Evolutionary conservation across 2,329 filamentous ascomycete genomes (phyloP), one percentile per base, ranked within the genome.

Genomic region (Harringtonia lauricola): DNA sequence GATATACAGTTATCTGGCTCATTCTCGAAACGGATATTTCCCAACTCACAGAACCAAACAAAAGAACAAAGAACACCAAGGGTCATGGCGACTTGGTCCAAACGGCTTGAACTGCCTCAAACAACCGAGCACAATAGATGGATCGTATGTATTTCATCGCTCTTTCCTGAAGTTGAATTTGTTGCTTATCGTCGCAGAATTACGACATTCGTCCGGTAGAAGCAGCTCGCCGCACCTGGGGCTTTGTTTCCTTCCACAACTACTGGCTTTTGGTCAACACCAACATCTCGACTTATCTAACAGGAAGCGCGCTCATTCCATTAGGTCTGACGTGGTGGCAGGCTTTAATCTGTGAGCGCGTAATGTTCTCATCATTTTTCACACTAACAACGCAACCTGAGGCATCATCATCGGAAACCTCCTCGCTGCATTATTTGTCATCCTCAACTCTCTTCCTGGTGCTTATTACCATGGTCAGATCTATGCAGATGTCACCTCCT

Each of bases 201-300:
- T 62, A 72, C 48, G 70, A 74, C 51, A 68, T 72, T 44, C 65
- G 67, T 3, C 70, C 69, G 10, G 63, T 70, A 24, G 66, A 68
- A 46, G 52, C 58, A 2, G 59, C 51, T 36, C 57, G 65, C 36
- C 58, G 65, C 15, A 70, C 64, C 6, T 71, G 65, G 66, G 60
- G 55, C 4, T 61, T 60, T 22, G 52, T 61, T 46, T 62, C 64
- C 4, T 71, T 64, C 36, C 61, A 66, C 49, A 67, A 68, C 51
- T 67, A 59, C 41, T 69, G 65, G 66, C 55, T 71, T n/a, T 50
- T 71, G 37, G 62, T 68, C 49, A 70, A 71, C 47, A 66, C 60
- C 46, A 66, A 63, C 47, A 66, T 66, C 47, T 57, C 63, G 2
- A 65, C 61, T 1, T 67, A 62, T 42, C 53, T 66, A 17, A 63